These are phyloP conservation scores for Aureobasidium namibiae DNA, from an alignment of 2,329 filamentous ascomycete species.

Conservation along the genomic window DNA sequence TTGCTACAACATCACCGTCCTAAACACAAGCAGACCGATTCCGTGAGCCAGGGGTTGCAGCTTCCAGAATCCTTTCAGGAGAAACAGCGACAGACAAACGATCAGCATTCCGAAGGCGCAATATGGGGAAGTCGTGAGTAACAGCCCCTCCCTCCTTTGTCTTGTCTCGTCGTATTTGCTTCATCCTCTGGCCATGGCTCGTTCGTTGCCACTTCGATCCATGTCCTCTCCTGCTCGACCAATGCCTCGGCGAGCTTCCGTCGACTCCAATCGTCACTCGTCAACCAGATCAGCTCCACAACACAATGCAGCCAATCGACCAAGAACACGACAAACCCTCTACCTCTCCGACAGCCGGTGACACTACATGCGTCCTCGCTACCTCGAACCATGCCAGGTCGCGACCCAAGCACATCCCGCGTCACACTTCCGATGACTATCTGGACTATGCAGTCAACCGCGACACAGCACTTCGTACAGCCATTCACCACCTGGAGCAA, in stretches of 20 bases:
- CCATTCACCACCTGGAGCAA: slow-evolving; percentile 24
- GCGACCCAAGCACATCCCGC: slow-evolving; percentile 27
- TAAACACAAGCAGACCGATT: neutral
- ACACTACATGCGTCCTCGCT: neutral
- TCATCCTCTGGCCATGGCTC: neutral
- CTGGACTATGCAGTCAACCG: slow-evolving; percentile 25
- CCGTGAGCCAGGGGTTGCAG: neutral
- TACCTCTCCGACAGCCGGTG: neutral
- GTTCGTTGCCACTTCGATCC: neutral
- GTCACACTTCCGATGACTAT: slow-evolving; percentile 23
- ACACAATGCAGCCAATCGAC: neutral
- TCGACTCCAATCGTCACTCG: neutral
- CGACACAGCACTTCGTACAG: slow-evolving; percentile 25
- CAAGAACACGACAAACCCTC: neutral
- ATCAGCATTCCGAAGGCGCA: slow-evolving; percentile 6
- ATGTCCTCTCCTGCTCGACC: neutral
- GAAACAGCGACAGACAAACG: neutral
- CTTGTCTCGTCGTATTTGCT: slow-evolving; percentile 4
- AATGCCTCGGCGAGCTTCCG: neutral
- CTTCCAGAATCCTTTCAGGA: neutral
- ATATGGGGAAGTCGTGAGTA: slow-evolving; percentile 15
- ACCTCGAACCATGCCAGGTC: slow-evolving; percentile 25
- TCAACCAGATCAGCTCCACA: neutral
- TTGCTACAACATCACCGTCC: neutral
- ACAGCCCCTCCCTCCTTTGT: neutral